Base-by-base conservation (phyloP, 2,329 filamentous ascomycete species). In the Pyrenochaeta sp. region DNA sequence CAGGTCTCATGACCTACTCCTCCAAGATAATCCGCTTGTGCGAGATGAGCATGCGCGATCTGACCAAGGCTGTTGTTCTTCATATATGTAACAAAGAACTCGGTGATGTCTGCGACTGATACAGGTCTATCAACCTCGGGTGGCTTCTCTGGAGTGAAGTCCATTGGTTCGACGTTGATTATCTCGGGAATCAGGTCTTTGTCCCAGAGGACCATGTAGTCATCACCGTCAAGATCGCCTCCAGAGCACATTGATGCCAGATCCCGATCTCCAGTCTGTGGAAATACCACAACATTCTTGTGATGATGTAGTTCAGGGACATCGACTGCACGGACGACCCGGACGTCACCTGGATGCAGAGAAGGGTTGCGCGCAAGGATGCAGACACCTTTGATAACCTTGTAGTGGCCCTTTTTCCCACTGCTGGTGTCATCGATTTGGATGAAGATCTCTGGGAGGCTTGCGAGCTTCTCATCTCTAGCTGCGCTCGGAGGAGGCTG, bases 151-250 rank as follows among this genome's bases (percentile, higher is more conserved):
- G 84, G 76, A 0, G 78, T 76, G 61, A 91, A 94, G 51, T 88
- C 80, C 90, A 97, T 96, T 0, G 94, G 86, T 0, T 80, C 74
- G 22, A 82, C 77, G 55, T 94, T 89, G 83, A 88, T 89, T 36
- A 81, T 73, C 1, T 71, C 54, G 6, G 67, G 66, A 18, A 95
- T 76, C 6, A 99, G 75, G 10, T 82, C 80, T 15, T 78, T 68
- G 55, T 99, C 92, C 93, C 94, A 99, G 31, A 96, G 87, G 4
- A 97, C 85, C 41, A 97, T 86, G 66, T 91, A 99, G 65, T 99
- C 94, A 60, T 99, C 94, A 0, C 94, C 94, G 63, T 99, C 94
- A 0, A 99, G 80, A 63, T 99, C 94, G 0, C 94, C 94, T 2
- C 94, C 94, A 3, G 94, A 96, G 53, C 94, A 91, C 93, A 97